Conservation (phyloP, 2,329 filamentous ascomycete species). For the Ophiostoma australiae region DNA sequence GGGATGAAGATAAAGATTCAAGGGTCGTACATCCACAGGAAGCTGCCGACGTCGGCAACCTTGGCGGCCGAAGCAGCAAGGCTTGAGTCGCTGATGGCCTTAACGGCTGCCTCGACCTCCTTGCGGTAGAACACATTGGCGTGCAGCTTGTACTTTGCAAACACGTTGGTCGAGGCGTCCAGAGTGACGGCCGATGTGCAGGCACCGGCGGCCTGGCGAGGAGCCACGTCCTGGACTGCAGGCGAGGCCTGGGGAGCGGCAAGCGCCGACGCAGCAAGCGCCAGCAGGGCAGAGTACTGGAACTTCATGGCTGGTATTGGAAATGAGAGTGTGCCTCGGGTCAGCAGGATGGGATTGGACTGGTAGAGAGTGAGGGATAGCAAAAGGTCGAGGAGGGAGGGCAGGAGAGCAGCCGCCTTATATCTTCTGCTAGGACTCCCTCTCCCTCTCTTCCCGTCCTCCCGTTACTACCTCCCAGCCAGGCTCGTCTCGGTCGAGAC, state of each 20-base stretch:
- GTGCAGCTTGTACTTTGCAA: constrained; percentile 39
- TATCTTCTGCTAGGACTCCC: neutral
- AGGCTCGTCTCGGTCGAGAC: neutral
- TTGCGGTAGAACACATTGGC: constrained; percentile 38
- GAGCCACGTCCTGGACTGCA: constrained; percentile 28
- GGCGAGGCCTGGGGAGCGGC: constrained; percentile 34
- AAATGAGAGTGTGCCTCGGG: constrained; percentile 9
- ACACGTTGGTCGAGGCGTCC: constrained; percentile 39
- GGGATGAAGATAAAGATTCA: neutral
- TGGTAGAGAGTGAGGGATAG: neutral
- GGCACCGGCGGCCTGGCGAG: constrained; percentile 31
- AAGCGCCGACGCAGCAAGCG: constrained; percentile 36
- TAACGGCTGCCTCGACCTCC: constrained; percentile 38
- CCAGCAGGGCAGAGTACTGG: constrained; percentile 35
- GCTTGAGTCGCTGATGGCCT: constrained; percentile 31
- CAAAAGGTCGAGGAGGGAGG: neutral
- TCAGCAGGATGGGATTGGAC: constrained; percentile 25
- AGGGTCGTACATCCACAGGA: constrained; percentile 36
- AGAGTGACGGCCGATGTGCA: constrained; percentile 38
- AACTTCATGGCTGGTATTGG: constrained; percentile 35
- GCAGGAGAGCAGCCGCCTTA: neutral
- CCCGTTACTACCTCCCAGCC: neutral
- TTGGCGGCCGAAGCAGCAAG: constrained; percentile 33
- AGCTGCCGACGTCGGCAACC: constrained; percentile 39
- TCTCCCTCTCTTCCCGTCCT: neutral